These are phyloP conservation scores for Euptelea pleiosperma DNA, from an alignment of 164 flowering plant genomes.

Conservation along the genomic window DNA sequence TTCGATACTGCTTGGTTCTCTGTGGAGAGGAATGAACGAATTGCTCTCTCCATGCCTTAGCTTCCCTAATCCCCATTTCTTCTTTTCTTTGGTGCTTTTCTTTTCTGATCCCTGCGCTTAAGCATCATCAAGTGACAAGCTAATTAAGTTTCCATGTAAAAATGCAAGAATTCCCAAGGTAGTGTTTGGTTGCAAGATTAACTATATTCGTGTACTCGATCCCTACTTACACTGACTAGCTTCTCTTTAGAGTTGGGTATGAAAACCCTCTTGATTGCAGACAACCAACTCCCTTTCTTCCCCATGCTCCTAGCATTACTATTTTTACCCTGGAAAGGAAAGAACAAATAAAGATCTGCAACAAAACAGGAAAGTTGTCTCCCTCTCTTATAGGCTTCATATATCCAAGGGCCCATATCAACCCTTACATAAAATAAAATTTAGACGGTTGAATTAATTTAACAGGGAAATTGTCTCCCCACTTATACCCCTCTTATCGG, in stretches of 20 bases:
- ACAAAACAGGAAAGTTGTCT: background rate
- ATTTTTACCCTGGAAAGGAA: conserved; percentile 20
- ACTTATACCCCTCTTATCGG: too few relatives aligned
- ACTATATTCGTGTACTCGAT: too few relatives aligned
- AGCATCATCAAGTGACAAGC: background rate
- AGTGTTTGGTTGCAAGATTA: too few relatives aligned
- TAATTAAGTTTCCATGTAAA: background rate
- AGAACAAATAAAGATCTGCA: background rate
- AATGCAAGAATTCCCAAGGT: too few relatives aligned
- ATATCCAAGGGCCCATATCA: too few relatives aligned
- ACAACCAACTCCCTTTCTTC: conserved; percentile 80
- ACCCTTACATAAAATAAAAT: too few relatives aligned
- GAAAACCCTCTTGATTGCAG: conserved; percentile 84
- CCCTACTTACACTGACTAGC: conserved; percentile 48
- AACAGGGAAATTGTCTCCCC: too few relatives aligned
- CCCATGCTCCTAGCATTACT: conserved; percentile 71
- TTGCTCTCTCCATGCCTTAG: conserved; percentile 52
- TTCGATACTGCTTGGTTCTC: conserved; percentile 92
- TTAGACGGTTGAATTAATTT: too few relatives aligned
- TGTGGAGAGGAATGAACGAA: conserved; percentile 73
- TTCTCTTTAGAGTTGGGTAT: conserved; percentile 66
- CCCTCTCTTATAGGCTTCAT: too few relatives aligned
- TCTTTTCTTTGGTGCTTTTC: conserved; percentile 50
- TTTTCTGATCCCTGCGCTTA: conserved; percentile 62
- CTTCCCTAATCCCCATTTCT: conserved; percentile 52